Base-by-base conservation (phyloP, 2,329 filamentous ascomycete species). In the Xylaria sp. region DNA sequence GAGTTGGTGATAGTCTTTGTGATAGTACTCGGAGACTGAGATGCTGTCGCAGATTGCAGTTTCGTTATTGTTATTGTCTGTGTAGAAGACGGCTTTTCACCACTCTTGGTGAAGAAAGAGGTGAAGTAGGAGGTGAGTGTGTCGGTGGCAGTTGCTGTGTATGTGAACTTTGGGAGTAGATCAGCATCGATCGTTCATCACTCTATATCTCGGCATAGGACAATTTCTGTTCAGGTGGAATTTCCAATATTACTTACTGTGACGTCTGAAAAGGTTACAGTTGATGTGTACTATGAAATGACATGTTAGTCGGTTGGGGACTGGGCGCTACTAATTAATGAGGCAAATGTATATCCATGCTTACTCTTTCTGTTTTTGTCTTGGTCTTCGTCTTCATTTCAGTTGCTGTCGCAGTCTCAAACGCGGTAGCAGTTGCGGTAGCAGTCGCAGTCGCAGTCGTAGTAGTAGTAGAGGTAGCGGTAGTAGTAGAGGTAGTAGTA, bases 281-380 rank as follows among this genome's bases (percentile, higher is more conserved):
- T 63, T 47, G 59, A 66, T 18, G 53, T 63, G 25, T 63, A 35
- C 65, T 67, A 37, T 18, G 21, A 21, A 58, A 9, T 44, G 18
- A 9, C 9, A 44, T 42, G 42, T 62, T 40, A 66, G 48, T 32
- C 1, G 18, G 6, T 23, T 1, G 21, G 21, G 25, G n/a, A 8
- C 29, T 16, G 12, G 25, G 13, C 5, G 18, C 21, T 66, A 27
- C 25, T 42, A 35, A 27, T 16, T 23, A 35, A 10, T 5, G 16
- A 10, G 35, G n/a, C 6, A 40, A 1, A 37, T 54, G n/a, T 6
- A 40, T 29, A 29, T 21, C 23, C 21, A 48, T 29, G 32, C 48
- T 60, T 55, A 66, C 64, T 13, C 42, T 66, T 32, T n/a, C 51
- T 32, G 59, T 66, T 18, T 25, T 32, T 5, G 53, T 69, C 6